Evolutionary conservation across 2,329 filamentous ascomycete genomes (phyloP), one percentile per base, ranked within the genome.

Genomic region (Diaporthe citri): DNA sequence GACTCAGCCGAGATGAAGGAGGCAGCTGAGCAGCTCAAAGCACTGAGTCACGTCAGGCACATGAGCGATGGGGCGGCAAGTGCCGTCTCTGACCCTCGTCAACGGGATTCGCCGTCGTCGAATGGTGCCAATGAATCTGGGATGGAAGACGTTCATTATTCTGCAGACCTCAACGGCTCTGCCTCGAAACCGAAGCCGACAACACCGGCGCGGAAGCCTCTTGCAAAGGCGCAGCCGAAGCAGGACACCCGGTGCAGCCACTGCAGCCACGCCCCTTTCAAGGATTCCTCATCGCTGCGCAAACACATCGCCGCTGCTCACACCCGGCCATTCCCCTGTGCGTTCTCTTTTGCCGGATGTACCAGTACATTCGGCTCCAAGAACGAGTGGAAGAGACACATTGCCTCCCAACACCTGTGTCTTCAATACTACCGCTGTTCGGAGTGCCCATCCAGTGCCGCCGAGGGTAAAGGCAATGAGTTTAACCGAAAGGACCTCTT

Each of bases 401-500:
- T 98, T 81, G 90, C 92, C 22, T 97, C 95, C 0, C 95, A 98
- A 79, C 97, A 99, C 84, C 89, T 99, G 31, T 93, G 91, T 77
- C 82, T 93, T 25, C 89, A 89, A 66, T 93, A 89, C 78, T 93
- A 93, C 79, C 88, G 91, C 28, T 93, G 91, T 77, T 92, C 91
- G 0, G 86, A 88, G 2, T 93, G 91, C 75, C 88, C 90, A 0
- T 86, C 88, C 74, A 87, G 84, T 74, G 85, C 86, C 2, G 83
- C 84, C 0, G 89, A 91, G 75, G 89, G 89, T 46, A 91, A 89
- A 77, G 89, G 88, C 5, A 91, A 91, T 76, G 91, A 93, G 82
- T 98, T 98, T 84, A 98, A 98, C 83, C 93, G 96, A 79, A 98
- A 98, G 82, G 96, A 98, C 81, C 90, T 99, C 17, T 99, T 98